phyloP scores from a whole-genome alignment of 2,329 filamentous ascomycete genomes.

The Orbilia quercus region DNA sequence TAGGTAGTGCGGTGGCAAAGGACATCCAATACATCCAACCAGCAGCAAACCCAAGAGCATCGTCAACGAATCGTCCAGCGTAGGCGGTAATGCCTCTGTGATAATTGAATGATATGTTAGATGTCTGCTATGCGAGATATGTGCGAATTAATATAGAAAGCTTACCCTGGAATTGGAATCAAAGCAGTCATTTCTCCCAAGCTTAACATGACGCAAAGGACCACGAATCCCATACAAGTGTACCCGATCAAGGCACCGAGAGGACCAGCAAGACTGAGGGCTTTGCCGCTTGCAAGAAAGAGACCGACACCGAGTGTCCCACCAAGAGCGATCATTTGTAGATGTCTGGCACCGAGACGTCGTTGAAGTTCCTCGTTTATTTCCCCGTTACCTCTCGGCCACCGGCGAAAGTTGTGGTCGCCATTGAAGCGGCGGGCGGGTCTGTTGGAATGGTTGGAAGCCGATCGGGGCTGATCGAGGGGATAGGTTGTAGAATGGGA shows the following conservation, averaged over 20 bases:
- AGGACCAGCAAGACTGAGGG: slow-evolving; percentile 65
- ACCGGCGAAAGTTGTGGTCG: slow-evolving; percentile 53
- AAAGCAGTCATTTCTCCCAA: slow-evolving; percentile 62
- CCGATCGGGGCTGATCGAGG: slow-evolving; percentile 46
- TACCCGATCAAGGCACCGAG: slow-evolving; percentile 65
- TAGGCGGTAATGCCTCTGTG: slow-evolving; percentile 57
- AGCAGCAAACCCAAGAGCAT: slow-evolving; percentile 62
- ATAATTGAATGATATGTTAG: slow-evolving; percentile 11
- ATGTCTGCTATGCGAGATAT: no score
- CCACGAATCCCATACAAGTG: slow-evolving; percentile 65
- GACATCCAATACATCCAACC: slow-evolving; percentile 67
- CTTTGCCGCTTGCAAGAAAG: slow-evolving; percentile 65
- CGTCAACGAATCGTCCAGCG: slow-evolving; percentile 61
- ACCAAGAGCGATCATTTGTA: slow-evolving; percentile 65
- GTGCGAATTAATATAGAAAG: no score
- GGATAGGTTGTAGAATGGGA: slow-evolving; percentile 54
- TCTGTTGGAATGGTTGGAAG: slow-evolving; percentile 51
- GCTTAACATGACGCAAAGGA: slow-evolving; percentile 66
- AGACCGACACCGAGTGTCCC: slow-evolving; percentile 66
- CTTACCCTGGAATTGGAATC: slow-evolving; percentile 55
- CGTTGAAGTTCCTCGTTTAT: slow-evolving; percentile 51
- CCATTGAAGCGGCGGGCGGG: slow-evolving; percentile 38
- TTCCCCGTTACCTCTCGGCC: slow-evolving; percentile 36
- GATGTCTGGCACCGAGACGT: slow-evolving; percentile 61
- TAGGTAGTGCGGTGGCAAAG: slow-evolving; percentile 65